Evolutionary conservation across 2,329 filamentous ascomycete species (phyloP).

Genomic region (Cordyceps tenuipes): DNA sequence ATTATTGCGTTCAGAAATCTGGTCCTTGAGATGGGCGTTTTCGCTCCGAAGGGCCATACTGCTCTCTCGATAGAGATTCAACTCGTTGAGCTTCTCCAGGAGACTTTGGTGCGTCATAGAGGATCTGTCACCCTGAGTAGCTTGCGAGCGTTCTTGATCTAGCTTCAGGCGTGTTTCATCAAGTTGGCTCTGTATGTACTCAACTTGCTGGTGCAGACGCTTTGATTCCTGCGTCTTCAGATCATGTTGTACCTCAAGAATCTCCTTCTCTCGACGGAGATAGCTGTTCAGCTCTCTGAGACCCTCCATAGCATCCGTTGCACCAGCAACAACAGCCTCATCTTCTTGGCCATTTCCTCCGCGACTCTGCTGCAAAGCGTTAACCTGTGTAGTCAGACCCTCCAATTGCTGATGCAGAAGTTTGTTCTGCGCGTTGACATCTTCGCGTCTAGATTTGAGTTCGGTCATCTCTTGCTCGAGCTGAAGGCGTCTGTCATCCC

Average conservation of each 20-base stretch:
- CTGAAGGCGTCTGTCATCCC: slow-evolving; percentile 71
- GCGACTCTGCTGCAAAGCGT: slow-evolving; percentile 69
- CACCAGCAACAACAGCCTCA: slow-evolving; percentile 44
- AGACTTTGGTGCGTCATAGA: slow-evolving; percentile 79
- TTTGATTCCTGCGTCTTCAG: slow-evolving; percentile 82
- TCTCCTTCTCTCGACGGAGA: slow-evolving; percentile 91
- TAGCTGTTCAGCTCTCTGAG: slow-evolving; percentile 88
- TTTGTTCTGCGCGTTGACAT: slow-evolving; percentile 82
- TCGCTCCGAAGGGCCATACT: slow-evolving; percentile 86
- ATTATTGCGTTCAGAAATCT: slow-evolving; percentile 64
- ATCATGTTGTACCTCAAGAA: slow-evolving; percentile 92
- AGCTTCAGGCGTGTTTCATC: slow-evolving; percentile 85
- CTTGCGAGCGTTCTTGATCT: slow-evolving; percentile 74
- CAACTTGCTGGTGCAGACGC: slow-evolving; percentile 80
- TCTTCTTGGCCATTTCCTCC: slow-evolving; percentile 41
- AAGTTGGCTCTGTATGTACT: slow-evolving; percentile 78
- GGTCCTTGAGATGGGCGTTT: slow-evolving; percentile 66
- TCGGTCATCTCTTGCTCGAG: slow-evolving; percentile 81
- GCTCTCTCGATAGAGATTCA: slow-evolving; percentile 93
- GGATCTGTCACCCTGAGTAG: slow-evolving; percentile 63
- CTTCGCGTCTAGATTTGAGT: slow-evolving; percentile 69
- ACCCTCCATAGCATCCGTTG: slow-evolving; percentile 59
- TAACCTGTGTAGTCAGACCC: slow-evolving; percentile 69
- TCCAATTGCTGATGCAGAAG: slow-evolving; percentile 86
- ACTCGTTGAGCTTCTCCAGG: slow-evolving; percentile 88